A percentile compares a stretch with the other conserved stretches of the same genome.
These are phyloP conservation scores for Helotiales sp. DNA, from an alignment of 2,329 filamentous ascomycete species.

Conservation along the genomic window DNA sequence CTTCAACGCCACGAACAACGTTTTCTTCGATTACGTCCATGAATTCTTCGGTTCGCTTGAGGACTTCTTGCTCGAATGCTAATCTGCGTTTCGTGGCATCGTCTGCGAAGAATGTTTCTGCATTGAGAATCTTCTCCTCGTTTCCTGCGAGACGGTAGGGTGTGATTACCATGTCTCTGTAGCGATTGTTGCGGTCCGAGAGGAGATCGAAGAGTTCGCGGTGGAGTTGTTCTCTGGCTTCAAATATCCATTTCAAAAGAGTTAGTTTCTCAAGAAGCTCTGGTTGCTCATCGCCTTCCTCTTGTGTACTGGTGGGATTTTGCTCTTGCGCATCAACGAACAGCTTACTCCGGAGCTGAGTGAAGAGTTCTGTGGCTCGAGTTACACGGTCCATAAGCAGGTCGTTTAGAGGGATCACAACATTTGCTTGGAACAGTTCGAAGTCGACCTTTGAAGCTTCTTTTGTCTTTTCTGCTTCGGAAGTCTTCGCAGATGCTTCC, in stretches of 20 bases:
- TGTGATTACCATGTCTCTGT: conserved; percentile 77
- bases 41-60: conserved; percentile 75
- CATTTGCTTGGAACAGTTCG: conserved; percentile 77
- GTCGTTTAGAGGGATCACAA: conserved; percentile 82
- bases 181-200: conserved; percentile 81
- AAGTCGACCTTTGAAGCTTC: conserved; percentile 78
- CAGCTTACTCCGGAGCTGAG: conserved; percentile 70
- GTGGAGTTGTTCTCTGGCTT: conserved; percentile 85
- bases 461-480: conserved; percentile 70
- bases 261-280: conserved; percentile 94
- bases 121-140: conserved; percentile 75
- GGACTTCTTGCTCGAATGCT: conserved; percentile 68
- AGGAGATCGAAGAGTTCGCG: conserved; percentile 83
- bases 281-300: conserved; percentile 92
- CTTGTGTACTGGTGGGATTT: conserved; percentile 81
- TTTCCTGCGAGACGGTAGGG: conserved; percentile 78
- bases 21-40: conserved; percentile 78
- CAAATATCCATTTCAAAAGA: conserved; percentile 94
- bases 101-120: conserved; percentile 77
- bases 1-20: conserved; percentile 83
- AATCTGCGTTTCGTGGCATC: conserved; percentile 73
- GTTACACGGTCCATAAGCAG: conserved; percentile 75
- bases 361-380: conserved; percentile 74
- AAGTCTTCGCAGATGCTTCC: conserved; percentile 70
- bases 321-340: conserved; percentile 64